phyloP scores from a whole-genome alignment of 139 green algal genomes.

The Desmodesmus armatus region DNA sequence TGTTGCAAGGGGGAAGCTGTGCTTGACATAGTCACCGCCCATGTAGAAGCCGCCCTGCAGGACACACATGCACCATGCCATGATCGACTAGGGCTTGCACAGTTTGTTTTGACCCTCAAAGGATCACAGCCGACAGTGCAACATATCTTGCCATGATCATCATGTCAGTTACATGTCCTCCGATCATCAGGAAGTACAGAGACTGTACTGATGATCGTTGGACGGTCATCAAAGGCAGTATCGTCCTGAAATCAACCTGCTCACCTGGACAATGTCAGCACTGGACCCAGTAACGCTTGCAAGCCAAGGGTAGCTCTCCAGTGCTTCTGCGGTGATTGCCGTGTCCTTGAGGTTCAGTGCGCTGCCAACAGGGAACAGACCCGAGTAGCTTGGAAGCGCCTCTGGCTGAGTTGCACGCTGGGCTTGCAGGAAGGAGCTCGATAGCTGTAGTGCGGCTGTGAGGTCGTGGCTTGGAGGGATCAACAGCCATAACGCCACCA shows the following conservation, averaged over 20 bases:
- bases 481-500: slow-evolving; percentile 31
- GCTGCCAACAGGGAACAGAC: no score
- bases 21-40: slow-evolving; percentile 29
- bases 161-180: no score
- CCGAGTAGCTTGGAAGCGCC: neutral
- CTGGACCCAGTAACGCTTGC: neutral
- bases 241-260: no score
- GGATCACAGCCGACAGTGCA: no score
- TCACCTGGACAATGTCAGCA: neutral
- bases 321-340: neutral
- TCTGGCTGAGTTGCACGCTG: neutral
- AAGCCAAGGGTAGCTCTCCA: slow-evolving; percentile 27
- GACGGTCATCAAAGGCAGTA: no score
- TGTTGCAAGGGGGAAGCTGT: slow-evolving; percentile 21
- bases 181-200: no score
- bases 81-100: no score
- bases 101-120: no score
- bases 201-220: no score
- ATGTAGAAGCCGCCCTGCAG: slow-evolving; percentile 44
- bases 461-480: neutral
- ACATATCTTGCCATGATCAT: no score
- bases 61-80: no score
- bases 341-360: no score
- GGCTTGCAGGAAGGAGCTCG: slow-evolving; percentile 13
- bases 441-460: neutral